phyloP scores from a whole-genome alignment of 208 protist genomes.

The Leishmania aethiopica region DNA sequence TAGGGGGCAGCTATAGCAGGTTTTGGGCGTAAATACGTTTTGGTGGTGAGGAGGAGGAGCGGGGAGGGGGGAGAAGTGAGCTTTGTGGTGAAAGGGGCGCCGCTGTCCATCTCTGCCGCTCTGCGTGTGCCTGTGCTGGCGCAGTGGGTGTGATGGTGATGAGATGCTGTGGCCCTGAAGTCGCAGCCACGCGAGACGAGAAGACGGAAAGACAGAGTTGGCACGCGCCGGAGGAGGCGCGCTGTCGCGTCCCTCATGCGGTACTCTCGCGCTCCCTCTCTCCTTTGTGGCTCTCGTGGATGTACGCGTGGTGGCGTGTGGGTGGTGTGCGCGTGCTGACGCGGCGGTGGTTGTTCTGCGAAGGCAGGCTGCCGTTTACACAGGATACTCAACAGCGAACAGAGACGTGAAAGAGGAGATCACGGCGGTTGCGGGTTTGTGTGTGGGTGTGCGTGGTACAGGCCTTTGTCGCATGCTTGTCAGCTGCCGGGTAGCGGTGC shows the following conservation, averaged over 20 bases:
- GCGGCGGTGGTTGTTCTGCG: neutral
- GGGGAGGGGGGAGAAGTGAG: too few relatives aligned
- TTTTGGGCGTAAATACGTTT: neutral
- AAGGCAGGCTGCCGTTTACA: neutral
- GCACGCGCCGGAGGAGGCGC: neutral
- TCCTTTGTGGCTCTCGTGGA: neutral
- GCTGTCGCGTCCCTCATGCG: neutral
- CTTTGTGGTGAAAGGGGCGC: neutral
- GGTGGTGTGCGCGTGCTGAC: neutral
- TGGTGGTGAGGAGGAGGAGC: neutral
- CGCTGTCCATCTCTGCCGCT: neutral
- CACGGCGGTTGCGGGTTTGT: too few relatives aligned
- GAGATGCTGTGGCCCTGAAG: neutral
- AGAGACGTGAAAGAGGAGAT: neutral
- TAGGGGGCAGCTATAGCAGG: too few relatives aligned
- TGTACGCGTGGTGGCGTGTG: neutral
- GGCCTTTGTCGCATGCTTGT: neutral
- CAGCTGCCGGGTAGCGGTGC: neutral
- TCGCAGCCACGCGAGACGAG: neutral
- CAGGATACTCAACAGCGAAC: neutral
- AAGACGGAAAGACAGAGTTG: neutral
- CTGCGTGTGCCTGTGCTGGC: neutral
- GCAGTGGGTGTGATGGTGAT: neutral
- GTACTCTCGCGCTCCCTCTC: conserved; percentile 3
- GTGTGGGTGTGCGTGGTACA: neutral